These are phyloP conservation scores for Stephania japonica DNA, from an alignment of 164 flowering plant species.

Conservation along the genomic window DNA sequence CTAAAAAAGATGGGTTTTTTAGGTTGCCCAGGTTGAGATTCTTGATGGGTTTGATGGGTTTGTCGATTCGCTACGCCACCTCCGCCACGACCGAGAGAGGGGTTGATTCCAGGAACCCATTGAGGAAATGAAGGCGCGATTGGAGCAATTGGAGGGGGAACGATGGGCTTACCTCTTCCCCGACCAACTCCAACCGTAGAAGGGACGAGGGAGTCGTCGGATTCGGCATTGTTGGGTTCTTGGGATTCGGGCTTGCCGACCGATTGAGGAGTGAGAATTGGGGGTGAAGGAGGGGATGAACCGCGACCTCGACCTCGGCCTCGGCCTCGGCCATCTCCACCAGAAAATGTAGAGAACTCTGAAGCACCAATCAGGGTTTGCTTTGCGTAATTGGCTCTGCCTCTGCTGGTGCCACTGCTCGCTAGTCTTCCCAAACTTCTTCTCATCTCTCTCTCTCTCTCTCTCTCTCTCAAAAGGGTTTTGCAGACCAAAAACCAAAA, in stretches of 20 bases:
- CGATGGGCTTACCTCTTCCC: slow-evolving; percentile 43
- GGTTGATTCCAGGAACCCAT: slow-evolving; percentile 18
- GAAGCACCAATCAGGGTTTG: slow-evolving; percentile 18
- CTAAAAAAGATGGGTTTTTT: slow-evolving; percentile 37
- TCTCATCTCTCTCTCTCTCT: no score
- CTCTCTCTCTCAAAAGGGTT: no score
- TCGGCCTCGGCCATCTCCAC: slow-evolving; percentile 16
- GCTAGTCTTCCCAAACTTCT: slow-evolving; percentile 33
- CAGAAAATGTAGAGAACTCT: slow-evolving; percentile 27
- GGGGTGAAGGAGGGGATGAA: slow-evolving; percentile 5
- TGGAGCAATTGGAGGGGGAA: slow-evolving; percentile 29
- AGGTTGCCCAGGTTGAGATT: slow-evolving; percentile 18
- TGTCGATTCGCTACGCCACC: slow-evolving; percentile 23
- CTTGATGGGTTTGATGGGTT: not conserved
- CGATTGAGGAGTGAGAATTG: not conserved
- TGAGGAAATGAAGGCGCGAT: slow-evolving; percentile 30
- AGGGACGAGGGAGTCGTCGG: not conserved
- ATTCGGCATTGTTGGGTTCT: slow-evolving; percentile 7
- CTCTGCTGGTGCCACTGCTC: not conserved
- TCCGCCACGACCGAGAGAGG: slow-evolving; percentile 37
- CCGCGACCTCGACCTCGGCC: slow-evolving; percentile 41
- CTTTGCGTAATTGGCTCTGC: slow-evolving; percentile 6
- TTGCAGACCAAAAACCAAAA: no score
- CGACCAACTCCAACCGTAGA: slow-evolving; percentile 30
- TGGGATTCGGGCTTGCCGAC: slow-evolving; percentile 20